Evolutionary conservation across 306 rosid genomes (phyloP).

Genomic region (Biancaea sappan): DNA sequence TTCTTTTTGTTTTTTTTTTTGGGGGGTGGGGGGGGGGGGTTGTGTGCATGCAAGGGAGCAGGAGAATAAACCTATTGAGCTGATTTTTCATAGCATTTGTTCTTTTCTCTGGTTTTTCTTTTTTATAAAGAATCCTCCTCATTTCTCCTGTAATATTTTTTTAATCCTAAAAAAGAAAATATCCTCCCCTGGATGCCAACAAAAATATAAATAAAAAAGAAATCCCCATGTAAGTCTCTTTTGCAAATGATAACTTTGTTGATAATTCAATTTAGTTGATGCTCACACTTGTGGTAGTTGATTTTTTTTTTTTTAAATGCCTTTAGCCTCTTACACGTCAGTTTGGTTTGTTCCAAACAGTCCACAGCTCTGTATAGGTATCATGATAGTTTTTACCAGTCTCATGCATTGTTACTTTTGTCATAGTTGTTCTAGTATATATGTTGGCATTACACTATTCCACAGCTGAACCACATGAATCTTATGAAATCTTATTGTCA

Average conservation of each 20-base stretch:
- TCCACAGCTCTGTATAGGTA: neutral
- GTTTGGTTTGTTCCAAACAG: neutral
- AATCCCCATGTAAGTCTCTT: neutral
- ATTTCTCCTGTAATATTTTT: neutral
- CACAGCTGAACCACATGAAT: neutral
- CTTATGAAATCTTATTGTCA: neutral
- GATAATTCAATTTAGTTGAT: neutral
- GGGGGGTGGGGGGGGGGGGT: too few species aligned
- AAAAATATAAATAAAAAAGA: too few species aligned
- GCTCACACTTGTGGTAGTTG: neutral
- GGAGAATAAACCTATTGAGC: neutral
- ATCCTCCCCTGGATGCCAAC: neutral
- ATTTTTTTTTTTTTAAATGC: neutral
- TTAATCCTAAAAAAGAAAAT: too few species aligned
- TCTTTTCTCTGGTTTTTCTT: neutral
- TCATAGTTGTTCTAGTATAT: neutral
- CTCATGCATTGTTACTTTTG: neutral
- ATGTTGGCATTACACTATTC: neutral
- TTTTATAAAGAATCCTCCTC: neutral
- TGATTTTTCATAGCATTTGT: neutral
- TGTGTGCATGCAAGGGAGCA: conserved; percentile 8
- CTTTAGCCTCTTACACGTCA: neutral
- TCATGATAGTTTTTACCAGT: neutral
- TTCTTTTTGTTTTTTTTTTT: too few species aligned
- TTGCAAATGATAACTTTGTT: neutral